A percentile compares a stretch with the other conserved stretches of the same genome.
phyloP scores from a whole-genome alignment of 805 yeast genomes.

The Hanseniaspora vineae region DNA sequence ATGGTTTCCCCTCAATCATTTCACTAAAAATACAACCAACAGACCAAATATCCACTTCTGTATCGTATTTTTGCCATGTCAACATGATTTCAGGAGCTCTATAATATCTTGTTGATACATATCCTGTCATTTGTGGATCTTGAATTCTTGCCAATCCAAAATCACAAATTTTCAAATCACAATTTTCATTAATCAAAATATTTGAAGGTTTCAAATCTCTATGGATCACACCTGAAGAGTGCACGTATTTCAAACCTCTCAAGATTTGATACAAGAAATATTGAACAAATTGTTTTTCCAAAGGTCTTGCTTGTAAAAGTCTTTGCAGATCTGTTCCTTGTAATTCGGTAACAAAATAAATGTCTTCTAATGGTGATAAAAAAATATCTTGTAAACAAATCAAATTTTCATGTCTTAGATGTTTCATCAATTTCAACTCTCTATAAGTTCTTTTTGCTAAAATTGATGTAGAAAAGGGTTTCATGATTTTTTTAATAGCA shows the following conservation, averaged over 20 bases:
- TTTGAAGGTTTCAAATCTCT: conserved; percentile 80
- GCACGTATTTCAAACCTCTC: conserved; percentile 81
- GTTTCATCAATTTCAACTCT: conserved; percentile 86
- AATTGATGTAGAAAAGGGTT: conserved; percentile 90
- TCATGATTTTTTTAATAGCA: conserved; percentile 96
- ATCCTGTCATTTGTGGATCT: conserved; percentile 98
- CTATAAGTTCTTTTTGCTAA: conserved; percentile 94
- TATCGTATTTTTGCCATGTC: conserved; percentile 96
- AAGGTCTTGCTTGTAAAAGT: conserved; percentile 79
- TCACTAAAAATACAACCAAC: conserved; percentile 96
- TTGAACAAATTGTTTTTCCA: conserved; percentile 93
- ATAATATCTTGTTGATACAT: conserved; percentile 89
- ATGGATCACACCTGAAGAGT: conserved; percentile 85
- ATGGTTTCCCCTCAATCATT: conserved; percentile 93
- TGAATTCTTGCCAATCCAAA: conserved; percentile 94
- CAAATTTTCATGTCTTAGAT: conserved; percentile 85
- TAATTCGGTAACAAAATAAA: conserved; percentile 88
- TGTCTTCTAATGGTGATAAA: conserved; percentile 88
- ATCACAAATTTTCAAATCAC: conserved; percentile 85
- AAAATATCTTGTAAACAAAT: conserved; percentile 90
- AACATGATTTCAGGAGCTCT: conserved; percentile 98
- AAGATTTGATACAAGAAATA: conserved; percentile 91
- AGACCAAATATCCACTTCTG: conserved; percentile 96
- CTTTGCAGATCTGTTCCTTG: conserved; percentile 96
- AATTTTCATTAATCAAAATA: conserved; percentile 75